These are phyloP conservation scores for Flaveria brownii DNA, from an alignment of 129 eudicot species.

Conservation along the genomic window DNA sequence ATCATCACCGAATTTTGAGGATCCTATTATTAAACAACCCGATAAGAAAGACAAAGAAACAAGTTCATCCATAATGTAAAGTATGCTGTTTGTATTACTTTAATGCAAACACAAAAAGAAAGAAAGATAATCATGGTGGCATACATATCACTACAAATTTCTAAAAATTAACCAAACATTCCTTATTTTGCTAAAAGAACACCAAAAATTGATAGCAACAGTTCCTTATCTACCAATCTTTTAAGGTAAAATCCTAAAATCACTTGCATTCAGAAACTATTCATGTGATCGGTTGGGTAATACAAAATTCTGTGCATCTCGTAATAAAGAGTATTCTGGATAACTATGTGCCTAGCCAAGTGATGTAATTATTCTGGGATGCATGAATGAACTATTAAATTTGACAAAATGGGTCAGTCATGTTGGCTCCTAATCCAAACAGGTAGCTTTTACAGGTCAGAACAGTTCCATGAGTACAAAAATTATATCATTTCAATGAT, in stretches of 20 bases:
- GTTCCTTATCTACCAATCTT: constrained; percentile 2
- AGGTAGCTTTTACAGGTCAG: background rate
- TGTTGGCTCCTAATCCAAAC: background rate
- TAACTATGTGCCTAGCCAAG: constrained; percentile 5
- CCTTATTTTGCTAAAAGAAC: background rate
- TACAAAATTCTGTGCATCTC: background rate
- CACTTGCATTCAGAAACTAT: background rate
- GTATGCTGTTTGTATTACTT: constrained; percentile 17
- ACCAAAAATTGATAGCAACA: constrained; percentile 8
- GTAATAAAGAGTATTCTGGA: background rate
- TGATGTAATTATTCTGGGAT: background rate
- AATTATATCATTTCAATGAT: too few relatives aligned
- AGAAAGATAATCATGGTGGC: background rate
- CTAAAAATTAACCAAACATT: background rate
- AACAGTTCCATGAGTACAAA: background rate
- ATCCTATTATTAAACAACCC: constrained; percentile 48
- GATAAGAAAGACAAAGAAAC: constrained; percentile 8
- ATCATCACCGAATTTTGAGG: constrained; percentile 62
- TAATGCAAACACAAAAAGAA: background rate
- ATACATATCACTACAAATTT: background rate
- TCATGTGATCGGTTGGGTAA: background rate
- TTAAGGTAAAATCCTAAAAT: background rate
- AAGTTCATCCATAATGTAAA: background rate
- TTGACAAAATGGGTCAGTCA: background rate
- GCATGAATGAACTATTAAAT: background rate